A percentile compares a stretch with the other conserved stretches of the same genome.
Conservation (phyloP, 805 yeast genomes). For the Candida ascalaphidarum region DNA sequence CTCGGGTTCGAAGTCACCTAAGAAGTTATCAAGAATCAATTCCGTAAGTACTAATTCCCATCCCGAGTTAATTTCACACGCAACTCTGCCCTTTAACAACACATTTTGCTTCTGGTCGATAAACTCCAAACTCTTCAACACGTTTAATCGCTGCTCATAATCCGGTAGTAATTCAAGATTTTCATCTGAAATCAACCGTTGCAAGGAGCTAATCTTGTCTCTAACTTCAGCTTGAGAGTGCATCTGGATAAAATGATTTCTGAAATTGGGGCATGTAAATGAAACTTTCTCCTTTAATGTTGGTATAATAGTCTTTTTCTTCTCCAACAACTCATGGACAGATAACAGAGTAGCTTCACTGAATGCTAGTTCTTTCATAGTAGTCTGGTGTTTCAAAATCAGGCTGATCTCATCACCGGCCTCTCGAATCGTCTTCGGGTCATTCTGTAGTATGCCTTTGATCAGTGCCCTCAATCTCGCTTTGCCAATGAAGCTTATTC, state of each 20-base stretch:
- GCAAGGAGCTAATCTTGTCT: conserved; percentile 45
- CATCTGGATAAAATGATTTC: conserved; percentile 34
- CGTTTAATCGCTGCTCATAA: conserved; percentile 80
- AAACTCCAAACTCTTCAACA: conserved; percentile 69
- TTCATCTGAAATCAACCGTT: conserved; percentile 69
- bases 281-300: conserved; percentile 17
- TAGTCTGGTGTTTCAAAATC: conserved; percentile 27
- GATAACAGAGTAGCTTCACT: conserved; percentile 19
- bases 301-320: conserved; percentile 25
- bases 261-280: conserved; percentile 35
- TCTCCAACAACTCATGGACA: conserved; percentile 26
- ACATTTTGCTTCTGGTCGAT: conserved; percentile 73
- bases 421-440: conserved; percentile 22
- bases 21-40: conserved; percentile 79
- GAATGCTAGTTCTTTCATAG: conserved; percentile 39
- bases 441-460: conserved; percentile 27
- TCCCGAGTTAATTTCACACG: conserved; percentile 87
- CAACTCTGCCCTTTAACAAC: conserved; percentile 83
- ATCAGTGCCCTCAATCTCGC: conserved; percentile 25
- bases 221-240: conserved; percentile 38
- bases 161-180: conserved; percentile 88
- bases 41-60: conserved; percentile 89
- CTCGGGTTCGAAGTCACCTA: conserved; percentile 89
- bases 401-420: conserved; percentile 25
- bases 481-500: conserved; percentile 37